These are phyloP conservation scores for Coemansia asiatica DNA, from an alignment of 192 early-diverging fungal genomes.

Conservation along the genomic window DNA sequence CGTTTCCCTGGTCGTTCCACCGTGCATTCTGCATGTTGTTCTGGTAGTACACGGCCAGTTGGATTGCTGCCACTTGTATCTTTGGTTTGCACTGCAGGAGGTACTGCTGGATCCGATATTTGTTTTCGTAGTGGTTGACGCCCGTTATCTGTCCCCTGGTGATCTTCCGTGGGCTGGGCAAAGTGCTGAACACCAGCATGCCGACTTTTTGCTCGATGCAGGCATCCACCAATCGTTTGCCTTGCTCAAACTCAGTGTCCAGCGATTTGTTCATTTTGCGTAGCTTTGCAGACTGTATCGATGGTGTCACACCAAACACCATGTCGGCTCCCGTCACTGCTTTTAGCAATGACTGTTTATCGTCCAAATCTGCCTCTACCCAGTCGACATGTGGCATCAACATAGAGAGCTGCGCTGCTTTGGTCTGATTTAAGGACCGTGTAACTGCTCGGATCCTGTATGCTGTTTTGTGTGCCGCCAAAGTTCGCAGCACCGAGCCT, in stretches of 20 bases:
- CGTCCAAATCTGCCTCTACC: constrained; percentile 19
- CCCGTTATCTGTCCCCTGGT: constrained; percentile 14
- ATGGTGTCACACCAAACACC: constrained; percentile 27
- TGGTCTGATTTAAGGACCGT: constrained; percentile 6
- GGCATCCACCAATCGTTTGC: constrained; percentile 18
- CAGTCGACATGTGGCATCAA: constrained; percentile 17
- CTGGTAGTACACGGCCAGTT: constrained; percentile 25
- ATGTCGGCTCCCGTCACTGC: constrained; percentile 16
- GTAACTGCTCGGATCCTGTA: constrained; percentile 24
- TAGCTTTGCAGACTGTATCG: neutral
- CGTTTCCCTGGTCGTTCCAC: constrained; percentile 15
- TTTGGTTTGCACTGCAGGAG: neutral
- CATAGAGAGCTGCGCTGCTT: constrained; percentile 3
- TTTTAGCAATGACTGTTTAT: neutral
- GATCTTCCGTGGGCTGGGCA: constrained; percentile 15
- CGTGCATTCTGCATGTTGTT: constrained; percentile 16
- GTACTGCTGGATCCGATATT: constrained; percentile 22
- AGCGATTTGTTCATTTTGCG: neutral
- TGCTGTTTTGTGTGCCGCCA: constrained; percentile 6
- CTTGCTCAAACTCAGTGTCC: constrained; percentile 15
- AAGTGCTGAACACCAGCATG: constrained; percentile 23
- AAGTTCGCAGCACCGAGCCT: constrained; percentile 18
- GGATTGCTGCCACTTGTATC: constrained; percentile 7
- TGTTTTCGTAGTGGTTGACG: constrained; percentile 26
- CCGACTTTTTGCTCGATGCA: constrained; percentile 8